A percentile compares a stretch with the other conserved stretches of the same genome.
Evolutionary conservation across 2,329 filamentous ascomycete species (phyloP).

Genomic region (Lachnum nothofagi): DNA sequence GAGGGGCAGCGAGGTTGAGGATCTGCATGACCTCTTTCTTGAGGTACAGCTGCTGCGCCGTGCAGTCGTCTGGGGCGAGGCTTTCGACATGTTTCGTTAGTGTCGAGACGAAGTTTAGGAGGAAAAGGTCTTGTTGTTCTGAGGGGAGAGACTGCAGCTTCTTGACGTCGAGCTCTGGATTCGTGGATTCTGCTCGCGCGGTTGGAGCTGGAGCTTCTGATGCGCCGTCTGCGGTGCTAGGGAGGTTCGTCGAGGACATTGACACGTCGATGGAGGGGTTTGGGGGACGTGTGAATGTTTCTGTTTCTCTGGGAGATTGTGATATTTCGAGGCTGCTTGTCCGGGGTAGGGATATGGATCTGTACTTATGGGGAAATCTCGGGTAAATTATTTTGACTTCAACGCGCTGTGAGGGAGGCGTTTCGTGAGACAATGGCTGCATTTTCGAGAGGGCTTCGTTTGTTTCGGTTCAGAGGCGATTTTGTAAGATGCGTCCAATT

Average conservation of each 20-base stretch:
- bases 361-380: background rate
- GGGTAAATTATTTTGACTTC: conserved; percentile 4
- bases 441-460: conserved; percentile 27
- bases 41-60: conserved; percentile 81
- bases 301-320: conserved; percentile 1
- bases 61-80: conserved; percentile 73
- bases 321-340: background rate
- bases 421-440: conserved; percentile 21
- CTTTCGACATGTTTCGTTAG: conserved; percentile 73
- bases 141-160: conserved; percentile 85
- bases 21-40: conserved; percentile 95
- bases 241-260: conserved; percentile 31
- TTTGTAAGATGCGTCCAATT: conserved; percentile 30
- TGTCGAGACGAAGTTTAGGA: conserved; percentile 81
- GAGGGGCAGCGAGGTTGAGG: conserved; percentile 73
- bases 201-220: conserved; percentile 31
- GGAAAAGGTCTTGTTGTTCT: conserved; percentile 92
- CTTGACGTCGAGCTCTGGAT: conserved; percentile 78
- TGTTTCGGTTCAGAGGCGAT: conserved; percentile 12
- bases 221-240: conserved; percentile 32
- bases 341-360: background rate
- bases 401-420: background rate
- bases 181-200: conserved; percentile 40
- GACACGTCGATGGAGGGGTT: conserved; percentile 15
- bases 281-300: conserved; percentile 8